A percentile compares a stretch with the other conserved stretches of the same genome.
phyloP scores from a whole-genome alignment of 2,329 filamentous ascomycete genomes.

The Aspergillus amoenus region DNA sequence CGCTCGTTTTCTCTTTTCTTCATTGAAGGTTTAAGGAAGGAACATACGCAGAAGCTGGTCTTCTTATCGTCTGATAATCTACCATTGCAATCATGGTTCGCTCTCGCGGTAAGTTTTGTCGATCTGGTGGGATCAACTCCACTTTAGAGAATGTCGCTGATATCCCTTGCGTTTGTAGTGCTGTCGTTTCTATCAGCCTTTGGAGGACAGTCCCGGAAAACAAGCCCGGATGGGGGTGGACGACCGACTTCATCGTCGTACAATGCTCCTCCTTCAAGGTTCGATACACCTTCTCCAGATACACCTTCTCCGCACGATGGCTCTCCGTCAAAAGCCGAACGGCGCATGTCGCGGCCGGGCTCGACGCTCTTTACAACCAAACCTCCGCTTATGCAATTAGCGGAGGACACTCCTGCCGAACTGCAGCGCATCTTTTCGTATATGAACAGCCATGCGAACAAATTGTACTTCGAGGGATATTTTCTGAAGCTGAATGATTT shows the following conservation, averaged over 20 bases:
- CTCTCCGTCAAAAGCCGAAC: slow-evolving; percentile 47
- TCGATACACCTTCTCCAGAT: slow-evolving; percentile 36
- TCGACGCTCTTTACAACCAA: slow-evolving; percentile 87
- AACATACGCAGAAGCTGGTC: slow-evolving; percentile 14
- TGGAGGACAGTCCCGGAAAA: slow-evolving; percentile 40
- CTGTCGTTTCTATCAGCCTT: slow-evolving; percentile 78
- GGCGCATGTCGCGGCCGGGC: slow-evolving; percentile 61
- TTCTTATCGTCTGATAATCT: slow-evolving; percentile 14
- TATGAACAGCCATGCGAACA: slow-evolving; percentile 92
- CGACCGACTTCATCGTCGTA: slow-evolving; percentile 21
- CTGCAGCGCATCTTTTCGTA: slow-evolving; percentile 91
- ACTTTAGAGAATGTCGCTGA: slow-evolving; percentile 10
- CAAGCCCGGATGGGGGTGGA: slow-evolving; percentile 32
- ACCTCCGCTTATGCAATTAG: slow-evolving; percentile 81
- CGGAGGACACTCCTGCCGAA: slow-evolving; percentile 84
- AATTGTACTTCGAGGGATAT: slow-evolving; percentile 96
- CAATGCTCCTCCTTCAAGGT: slow-evolving; percentile 21
- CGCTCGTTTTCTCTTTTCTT: slow-evolving; percentile 2
- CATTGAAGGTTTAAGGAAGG: background rate
- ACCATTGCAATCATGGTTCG: slow-evolving; percentile 32
- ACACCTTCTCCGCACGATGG: slow-evolving; percentile 36
- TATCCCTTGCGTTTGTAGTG: slow-evolving; percentile 55
- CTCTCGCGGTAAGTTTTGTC: slow-evolving; percentile 37
- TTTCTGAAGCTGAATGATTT: slow-evolving; percentile 96
- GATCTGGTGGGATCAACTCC: background rate